Evolutionary conservation across 2,329 filamentous ascomycete species (phyloP), one percentile per base, ranked within the genome.

Genomic region (Bipolaris sorokiniana): DNA sequence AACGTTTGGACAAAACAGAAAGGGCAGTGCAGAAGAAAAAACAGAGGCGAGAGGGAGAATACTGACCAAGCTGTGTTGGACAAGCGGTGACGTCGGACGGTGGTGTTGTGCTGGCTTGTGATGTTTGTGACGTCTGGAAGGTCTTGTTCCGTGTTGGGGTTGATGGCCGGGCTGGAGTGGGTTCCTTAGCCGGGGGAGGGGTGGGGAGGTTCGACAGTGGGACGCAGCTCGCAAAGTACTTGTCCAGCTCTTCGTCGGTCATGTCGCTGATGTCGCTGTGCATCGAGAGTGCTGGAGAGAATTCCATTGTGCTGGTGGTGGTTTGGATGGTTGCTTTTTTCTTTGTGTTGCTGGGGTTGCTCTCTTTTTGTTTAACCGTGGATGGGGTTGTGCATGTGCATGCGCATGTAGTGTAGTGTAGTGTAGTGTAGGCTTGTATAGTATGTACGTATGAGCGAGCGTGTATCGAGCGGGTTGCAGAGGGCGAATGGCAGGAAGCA

Each of bases 171-270:
- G 50, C 51, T 34, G 59, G 49, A 40, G 61, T 57, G 47, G 62
- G 61, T 58, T 71, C 64, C 63, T 70, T 74, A 50, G 65, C 66
- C 18, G 72, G 73, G n/a, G 76, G 76, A 54, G 76, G 76, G 15
- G 76, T 78, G 6, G 76, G 76, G 20, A 78, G 65, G 62, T 73
- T 76, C 31, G 75, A 77, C 38, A 77, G 65, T 45, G 75, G 76
- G 23, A 74, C 71, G 44, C 73, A 78, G 51, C 61, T 72, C 38
- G 72, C 75, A 60, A 78, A 75, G 64, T 77, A 78, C 54, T 61
- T 62, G 45, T 78, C 76, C 61, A 77, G 54, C 56, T 77, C 74
- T 51, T 76, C 75, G 54, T 76, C 71, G 44, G 73, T 74, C 63
- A 76, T 67, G 62, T 76, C 68, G 66, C 67, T 63, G 58, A 75